Evolutionary conservation across 106 monocot genomes (phyloP), one percentile per base, ranked within the genome.

Genomic region (Iris macrosiphon): DNA sequence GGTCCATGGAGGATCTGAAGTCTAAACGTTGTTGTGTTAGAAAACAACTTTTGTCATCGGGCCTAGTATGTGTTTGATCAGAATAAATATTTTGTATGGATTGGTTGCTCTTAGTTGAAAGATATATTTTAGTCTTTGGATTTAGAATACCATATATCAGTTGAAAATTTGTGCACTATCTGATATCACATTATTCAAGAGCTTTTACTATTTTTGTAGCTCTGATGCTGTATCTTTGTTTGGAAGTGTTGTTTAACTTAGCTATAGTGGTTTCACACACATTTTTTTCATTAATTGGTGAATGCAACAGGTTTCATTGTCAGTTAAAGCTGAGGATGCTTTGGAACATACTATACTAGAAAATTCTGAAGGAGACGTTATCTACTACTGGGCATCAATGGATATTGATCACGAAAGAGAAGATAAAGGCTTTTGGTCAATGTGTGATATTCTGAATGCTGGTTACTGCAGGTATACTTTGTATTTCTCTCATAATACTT

Each of bases 391-490:
- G 96, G 79, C 68, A 29, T 59, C 40, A 19, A 51, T 81, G 72
- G 80, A 68, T 50, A 53, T 72, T 29, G 70, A 74, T 20, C 60
- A 28, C 15, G 50, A 41, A 28, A 45, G 75, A 11, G 20, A 16
- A 18, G 56, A 14, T 3, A 40, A 16, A 34, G 59, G 74, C 53
- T 96, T 96, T 65, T 96, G 96, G 96, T 90, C 83, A 15, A 38
- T 67, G 25, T 96, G 96, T 72, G 96, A 96, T 63, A 59, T 51
- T 39, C 61, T 83, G 65, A 90, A 96, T 80, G 71, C 66, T 49
- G 89, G 89, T 20, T 45, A 68, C 33, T 96, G 96, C 86, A 90
- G 90, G 96, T 96, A 64, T 30, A 15, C 12, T 52, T 62, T 60
- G 2, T 18, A 46, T 21, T 17, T 40, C 37, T n/a, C 0, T 61